A percentile compares a stretch with the other conserved stretches of the same genome.
Evolutionary conservation across 345 rosid species (phyloP).

Genomic region (Excoecaria cochinchinensis): DNA sequence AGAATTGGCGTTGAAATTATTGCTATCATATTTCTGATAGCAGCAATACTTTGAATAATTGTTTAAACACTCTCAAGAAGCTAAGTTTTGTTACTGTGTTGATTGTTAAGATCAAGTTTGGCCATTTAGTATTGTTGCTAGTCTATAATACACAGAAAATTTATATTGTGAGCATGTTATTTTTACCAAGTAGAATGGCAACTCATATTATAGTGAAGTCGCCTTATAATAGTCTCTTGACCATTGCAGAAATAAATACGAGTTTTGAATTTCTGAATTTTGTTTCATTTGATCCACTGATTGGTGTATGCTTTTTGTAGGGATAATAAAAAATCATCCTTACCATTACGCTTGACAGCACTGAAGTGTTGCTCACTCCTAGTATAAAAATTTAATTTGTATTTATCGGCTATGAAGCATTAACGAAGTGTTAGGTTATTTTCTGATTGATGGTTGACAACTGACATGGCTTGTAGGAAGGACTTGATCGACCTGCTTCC

Average conservation of each 20-base stretch:
- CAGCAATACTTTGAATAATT: not conserved
- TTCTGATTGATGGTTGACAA: not conserved
- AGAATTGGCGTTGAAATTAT: not conserved
- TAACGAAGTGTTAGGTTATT: not conserved
- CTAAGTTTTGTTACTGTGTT: not conserved
- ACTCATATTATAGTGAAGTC: not conserved
- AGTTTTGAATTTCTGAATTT: not conserved
- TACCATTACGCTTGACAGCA: not conserved
- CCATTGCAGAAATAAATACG: not conserved
- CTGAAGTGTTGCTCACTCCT: not conserved
- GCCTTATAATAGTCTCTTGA: not conserved
- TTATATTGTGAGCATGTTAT: not conserved
- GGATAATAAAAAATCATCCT: not conserved
- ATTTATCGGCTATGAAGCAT: not conserved
- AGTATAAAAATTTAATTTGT: not conserved
- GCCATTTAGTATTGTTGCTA: not conserved
- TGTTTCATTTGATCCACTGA: not conserved
- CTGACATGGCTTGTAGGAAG: conserved; percentile 55
- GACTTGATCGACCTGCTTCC: conserved; percentile 57
- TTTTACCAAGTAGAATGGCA: not conserved
- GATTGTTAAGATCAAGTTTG: not conserved
- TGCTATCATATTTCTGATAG: too few species aligned
- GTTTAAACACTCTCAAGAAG: not conserved
- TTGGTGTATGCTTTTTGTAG: not conserved
- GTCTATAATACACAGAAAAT: not conserved